A percentile compares a stretch with the other conserved stretches of the same genome.
Evolutionary conservation across 1,139 yeast species (phyloP).

Genomic region (Lodderomyces beijingensis): DNA sequence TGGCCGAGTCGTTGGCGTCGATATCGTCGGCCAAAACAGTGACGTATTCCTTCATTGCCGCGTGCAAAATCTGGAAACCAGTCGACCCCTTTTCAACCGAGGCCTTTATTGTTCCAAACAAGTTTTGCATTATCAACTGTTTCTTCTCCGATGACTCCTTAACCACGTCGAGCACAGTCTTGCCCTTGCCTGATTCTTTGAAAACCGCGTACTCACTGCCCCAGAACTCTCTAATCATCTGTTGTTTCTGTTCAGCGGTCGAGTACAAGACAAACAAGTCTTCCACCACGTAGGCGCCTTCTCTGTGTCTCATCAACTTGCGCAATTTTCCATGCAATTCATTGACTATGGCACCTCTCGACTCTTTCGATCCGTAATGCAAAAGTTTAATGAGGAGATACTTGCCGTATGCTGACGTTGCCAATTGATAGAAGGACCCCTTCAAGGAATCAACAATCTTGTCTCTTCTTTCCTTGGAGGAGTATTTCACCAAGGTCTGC

Average conservation of each 20-base stretch:
- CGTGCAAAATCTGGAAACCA: constrained; percentile 93
- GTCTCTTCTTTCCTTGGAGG: constrained; percentile 75
- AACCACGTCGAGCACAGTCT: constrained; percentile 62
- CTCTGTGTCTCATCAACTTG: constrained; percentile 92
- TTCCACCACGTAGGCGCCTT: constrained; percentile 98
- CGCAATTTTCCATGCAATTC: constrained; percentile 89
- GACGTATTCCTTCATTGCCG: constrained; percentile 89
- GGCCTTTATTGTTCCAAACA: constrained; percentile 79
- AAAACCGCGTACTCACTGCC: constrained; percentile 95
- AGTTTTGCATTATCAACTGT: constrained; percentile 68
- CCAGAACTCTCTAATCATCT: constrained; percentile 94
- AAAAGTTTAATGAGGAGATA: constrained; percentile 82
- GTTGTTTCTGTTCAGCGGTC: constrained; percentile 76
- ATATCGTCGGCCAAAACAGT: constrained; percentile 55
- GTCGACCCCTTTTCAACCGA: constrained; percentile 94
- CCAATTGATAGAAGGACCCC: constrained; percentile 75
- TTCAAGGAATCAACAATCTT: constrained; percentile 64
- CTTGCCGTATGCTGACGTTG: constrained; percentile 92
- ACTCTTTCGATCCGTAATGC: constrained; percentile 85
- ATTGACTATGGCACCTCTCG: constrained; percentile 68
- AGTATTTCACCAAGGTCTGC: constrained; percentile 86
- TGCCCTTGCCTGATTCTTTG: constrained; percentile 66
- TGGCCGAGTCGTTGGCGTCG: constrained; percentile 51
- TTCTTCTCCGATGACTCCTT: constrained; percentile 78
- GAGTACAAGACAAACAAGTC: constrained; percentile 87